Base-by-base conservation (phyloP, 2,329 filamentous ascomycete species). In the Cytospora piceae region DNA sequence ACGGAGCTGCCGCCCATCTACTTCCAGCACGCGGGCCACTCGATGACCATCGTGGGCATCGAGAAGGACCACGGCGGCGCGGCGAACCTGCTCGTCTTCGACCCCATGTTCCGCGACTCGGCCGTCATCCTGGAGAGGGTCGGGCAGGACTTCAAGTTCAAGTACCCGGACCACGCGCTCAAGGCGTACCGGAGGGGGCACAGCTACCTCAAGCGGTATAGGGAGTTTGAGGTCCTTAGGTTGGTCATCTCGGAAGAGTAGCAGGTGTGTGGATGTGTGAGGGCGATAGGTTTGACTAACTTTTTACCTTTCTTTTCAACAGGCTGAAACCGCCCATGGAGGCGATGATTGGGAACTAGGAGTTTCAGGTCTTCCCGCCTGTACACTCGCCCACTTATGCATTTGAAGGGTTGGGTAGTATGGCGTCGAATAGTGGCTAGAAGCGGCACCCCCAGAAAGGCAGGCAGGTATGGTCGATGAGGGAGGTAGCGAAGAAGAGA, bases 1-100 rank as follows among this genome's bases (percentile, higher is more conserved):
- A 97, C 94, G 0, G 77, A 82, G 17, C 80, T 94, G 9, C 89
- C 94, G 49, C 94, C 95, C 0, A 89, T 98, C 51, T 98, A 97
- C 77, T 88, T 97, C 68, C 94, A 98, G 74, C 92, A 95, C 71
- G 87, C 88, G 69, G 92, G 93, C 3, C 94, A 98, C 75, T 97
- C 94, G 1, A 83, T 97, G 80, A 96, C 93, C 0, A 93, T 98
- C 60, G 82, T 98, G 63, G 94, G 94, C 0, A 83, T 96, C 31
- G 93, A 97, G 76, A 86, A 85, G 69, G 85, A 83, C 32, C 80
- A 78, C 39, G 83, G 90, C 66, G 90, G 91, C 31, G 80, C 81
- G 22, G 79, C 83, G 60, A 90, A 91, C 70, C 80, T 98, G 22
- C 81, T 98, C 0, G 91, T 97, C 15, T 96, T 97, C 74, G 94